phyloP scores from a whole-genome alignment of 495 filamentous ascomycete species.

The Trichoderma parareesei region DNA sequence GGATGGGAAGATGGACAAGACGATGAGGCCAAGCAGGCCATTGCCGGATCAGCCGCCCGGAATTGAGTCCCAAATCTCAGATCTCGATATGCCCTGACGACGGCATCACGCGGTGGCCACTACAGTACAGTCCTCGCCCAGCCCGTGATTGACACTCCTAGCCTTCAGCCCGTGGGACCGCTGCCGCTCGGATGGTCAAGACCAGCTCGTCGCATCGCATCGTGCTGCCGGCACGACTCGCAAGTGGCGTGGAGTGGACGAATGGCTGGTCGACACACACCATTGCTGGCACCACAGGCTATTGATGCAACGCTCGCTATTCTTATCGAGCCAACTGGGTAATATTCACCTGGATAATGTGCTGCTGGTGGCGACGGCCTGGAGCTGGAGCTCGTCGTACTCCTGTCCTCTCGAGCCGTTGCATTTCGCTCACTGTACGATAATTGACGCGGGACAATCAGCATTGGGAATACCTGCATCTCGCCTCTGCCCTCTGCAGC shows the following conservation, averaged over 20 bases:
- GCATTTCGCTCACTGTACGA: not conserved
- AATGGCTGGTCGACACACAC: not conserved
- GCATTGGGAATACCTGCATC: not conserved
- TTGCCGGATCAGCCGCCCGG: not conserved
- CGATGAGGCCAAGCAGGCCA: too few species aligned
- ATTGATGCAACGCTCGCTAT: not conserved
- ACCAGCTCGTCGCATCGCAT: not conserved
- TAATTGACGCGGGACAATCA: not conserved
- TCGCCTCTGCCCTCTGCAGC: not conserved
- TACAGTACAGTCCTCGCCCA: too few species aligned
- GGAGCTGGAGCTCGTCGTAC: not conserved
- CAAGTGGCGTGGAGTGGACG: constrained; percentile 8
- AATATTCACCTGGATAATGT: not conserved
- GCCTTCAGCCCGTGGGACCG: too few species aligned
- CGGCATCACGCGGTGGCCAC: not conserved
- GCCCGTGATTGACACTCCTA: too few species aligned
- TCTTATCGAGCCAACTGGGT: constrained; percentile 7
- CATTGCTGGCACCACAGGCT: constrained; percentile 1
- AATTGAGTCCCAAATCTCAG: not conserved
- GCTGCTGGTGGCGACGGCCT: not conserved
- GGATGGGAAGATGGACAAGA: too few species aligned
- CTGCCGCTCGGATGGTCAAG: too few species aligned
- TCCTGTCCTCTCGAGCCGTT: not conserved
- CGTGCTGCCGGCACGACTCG: not conserved
- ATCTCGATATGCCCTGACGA: not conserved